phyloP scores from a whole-genome alignment of 2,329 filamentous ascomycete genomes.

The Xylariaceae sp. region DNA sequence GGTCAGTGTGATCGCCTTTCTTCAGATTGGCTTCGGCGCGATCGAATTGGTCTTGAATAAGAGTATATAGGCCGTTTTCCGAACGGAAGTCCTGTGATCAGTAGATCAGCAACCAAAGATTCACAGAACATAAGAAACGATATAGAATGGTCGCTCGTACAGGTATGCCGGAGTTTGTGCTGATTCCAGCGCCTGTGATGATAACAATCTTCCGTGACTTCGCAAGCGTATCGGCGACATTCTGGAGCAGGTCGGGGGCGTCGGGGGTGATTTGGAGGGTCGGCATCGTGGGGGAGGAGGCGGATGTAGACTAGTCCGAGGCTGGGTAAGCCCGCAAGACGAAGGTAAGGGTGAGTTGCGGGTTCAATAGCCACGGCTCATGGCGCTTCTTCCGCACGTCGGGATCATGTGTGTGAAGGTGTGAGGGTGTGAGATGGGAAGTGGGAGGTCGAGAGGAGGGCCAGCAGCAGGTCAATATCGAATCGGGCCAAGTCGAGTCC shows the following conservation, averaged over 20 bases:
- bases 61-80: slow-evolving; percentile 65
- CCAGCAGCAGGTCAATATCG: neutral
- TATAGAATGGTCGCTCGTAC: slow-evolving; percentile 41
- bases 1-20: slow-evolving; percentile 26
- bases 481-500: neutral
- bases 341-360: slow-evolving; percentile 7
- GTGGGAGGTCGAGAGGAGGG: neutral
- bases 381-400: neutral
- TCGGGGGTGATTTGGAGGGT: slow-evolving; percentile 50
- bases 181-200: slow-evolving; percentile 68
- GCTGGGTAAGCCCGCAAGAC: slow-evolving; percentile 1
- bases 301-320: slow-evolving; percentile 6
- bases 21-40: slow-evolving; percentile 38
- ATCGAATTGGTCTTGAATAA: slow-evolving; percentile 65
- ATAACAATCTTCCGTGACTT: slow-evolving; percentile 66
- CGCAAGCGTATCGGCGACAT: slow-evolving; percentile 58
- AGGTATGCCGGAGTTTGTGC: slow-evolving; percentile 70
- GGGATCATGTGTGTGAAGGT: too few species aligned
- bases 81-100: slow-evolving; percentile 60
- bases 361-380: slow-evolving; percentile 6
- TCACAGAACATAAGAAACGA: slow-evolving; percentile 2
- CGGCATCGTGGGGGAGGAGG: slow-evolving; percentile 43
- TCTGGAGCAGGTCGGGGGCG: slow-evolving; percentile 52
- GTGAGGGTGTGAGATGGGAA: neutral
- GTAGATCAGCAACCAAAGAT: slow-evolving; percentile 13